Evolutionary conservation across 2,329 filamentous ascomycete genomes (phyloP).

Genomic region (Aurifilum marmelostoma): DNA sequence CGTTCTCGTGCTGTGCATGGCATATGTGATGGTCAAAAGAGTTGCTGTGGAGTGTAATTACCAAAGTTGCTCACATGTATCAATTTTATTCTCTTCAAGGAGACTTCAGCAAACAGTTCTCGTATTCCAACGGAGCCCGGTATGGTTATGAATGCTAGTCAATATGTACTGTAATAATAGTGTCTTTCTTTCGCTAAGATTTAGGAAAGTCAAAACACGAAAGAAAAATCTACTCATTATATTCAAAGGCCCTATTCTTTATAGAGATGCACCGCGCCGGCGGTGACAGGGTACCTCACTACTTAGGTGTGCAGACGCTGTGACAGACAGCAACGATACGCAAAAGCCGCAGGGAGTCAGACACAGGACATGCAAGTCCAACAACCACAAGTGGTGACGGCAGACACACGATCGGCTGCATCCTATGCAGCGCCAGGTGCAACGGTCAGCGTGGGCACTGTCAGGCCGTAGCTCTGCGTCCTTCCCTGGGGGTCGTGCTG

Average conservation of each 20-base stretch:
- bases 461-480: constrained; percentile 82
- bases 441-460: constrained; percentile 71
- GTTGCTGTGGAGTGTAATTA: no score
- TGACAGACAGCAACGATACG: constrained; percentile 6
- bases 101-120: no score
- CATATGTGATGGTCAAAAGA: no score
- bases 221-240: not conserved
- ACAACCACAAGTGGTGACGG: not conserved
- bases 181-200: no score
- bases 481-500: constrained; percentile 79
- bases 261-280: not conserved
- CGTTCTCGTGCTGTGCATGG: not conserved
- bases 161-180: not conserved
- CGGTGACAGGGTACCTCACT: constrained; percentile 4
- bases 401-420: not conserved
- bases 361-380: not conserved
- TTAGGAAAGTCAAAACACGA: not conserved
- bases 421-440: not conserved
- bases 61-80: no score
- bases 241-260: not conserved
- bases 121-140: no score
- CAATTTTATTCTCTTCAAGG: no score
- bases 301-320: constrained; percentile 21
- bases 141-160: not conserved
- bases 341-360: not conserved